These are phyloP conservation scores for Allantophomopsis lycopodina DNA, from an alignment of 2,329 filamentous ascomycete genomes.

Conservation along the genomic window DNA sequence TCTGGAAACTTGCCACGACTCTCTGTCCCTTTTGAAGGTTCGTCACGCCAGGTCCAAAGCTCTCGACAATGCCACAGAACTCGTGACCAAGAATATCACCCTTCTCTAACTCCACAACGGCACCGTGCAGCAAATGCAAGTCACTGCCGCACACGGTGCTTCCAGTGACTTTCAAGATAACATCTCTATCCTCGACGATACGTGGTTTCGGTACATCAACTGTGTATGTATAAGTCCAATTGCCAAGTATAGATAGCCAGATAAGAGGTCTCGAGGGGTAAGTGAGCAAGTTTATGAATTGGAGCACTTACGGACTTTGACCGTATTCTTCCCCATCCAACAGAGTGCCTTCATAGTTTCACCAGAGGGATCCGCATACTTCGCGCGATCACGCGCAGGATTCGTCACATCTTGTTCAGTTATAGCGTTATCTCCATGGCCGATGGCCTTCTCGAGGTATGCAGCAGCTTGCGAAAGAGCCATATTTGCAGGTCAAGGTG, in stretches of 20 bases:
- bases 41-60: slow-evolving; percentile 33
- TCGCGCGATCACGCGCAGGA: slow-evolving; percentile 35
- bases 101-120: slow-evolving; percentile 30
- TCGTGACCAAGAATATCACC: slow-evolving; percentile 40
- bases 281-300: not conserved
- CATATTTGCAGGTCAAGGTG: slow-evolving; percentile 22
- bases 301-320: slow-evolving; percentile 42
- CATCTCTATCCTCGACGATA: slow-evolving; percentile 60
- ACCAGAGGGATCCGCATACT: slow-evolving; percentile 32
- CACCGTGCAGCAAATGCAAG: slow-evolving; percentile 20
- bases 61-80: slow-evolving; percentile 34
- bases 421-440: slow-evolving; percentile 50
- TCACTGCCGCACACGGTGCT: slow-evolving; percentile 21
- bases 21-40: slow-evolving; percentile 45
- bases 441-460: slow-evolving; percentile 49
- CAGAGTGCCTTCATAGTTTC: slow-evolving; percentile 67
- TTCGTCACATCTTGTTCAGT: slow-evolving; percentile 58
- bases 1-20: slow-evolving; percentile 79
- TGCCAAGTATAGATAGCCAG: too few species aligned
- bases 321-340: slow-evolving; percentile 73
- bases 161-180: slow-evolving; percentile 63
- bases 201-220: slow-evolving; percentile 56
- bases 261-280: too few species aligned
- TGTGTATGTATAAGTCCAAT: slow-evolving; percentile 8
- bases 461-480: slow-evolving; percentile 53